A percentile compares a stretch with the other conserved stretches of the same genome.
Conservation (phyloP, 345 rosid species). For the Bruguiera sexangula region DNA sequence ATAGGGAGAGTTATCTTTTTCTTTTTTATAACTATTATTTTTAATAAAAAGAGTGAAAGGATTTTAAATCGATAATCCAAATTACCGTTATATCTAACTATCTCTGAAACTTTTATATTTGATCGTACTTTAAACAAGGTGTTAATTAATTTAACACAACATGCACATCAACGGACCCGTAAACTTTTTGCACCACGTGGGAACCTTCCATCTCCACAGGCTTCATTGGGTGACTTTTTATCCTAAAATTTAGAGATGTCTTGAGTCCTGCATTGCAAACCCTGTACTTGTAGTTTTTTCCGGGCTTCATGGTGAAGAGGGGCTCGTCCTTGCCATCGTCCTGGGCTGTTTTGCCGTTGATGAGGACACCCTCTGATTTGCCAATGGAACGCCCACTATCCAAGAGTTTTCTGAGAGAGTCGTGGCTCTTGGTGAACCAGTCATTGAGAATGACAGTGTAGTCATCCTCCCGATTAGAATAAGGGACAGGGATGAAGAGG, state of each 20-base stretch:
- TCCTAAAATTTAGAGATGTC: constrained; percentile 17
- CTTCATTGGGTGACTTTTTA: constrained; percentile 20
- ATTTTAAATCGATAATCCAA: no score
- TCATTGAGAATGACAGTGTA: constrained; percentile 21
- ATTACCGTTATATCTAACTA: no score
- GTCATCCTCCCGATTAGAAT: constrained; percentile 23
- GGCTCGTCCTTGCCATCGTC: constrained; percentile 21
- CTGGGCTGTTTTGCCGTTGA: constrained; percentile 16
- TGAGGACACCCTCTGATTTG: constrained; percentile 19
- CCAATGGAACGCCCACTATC: constrained; percentile 20
- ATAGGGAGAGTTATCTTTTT: accelerated
- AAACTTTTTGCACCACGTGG: constrained; percentile 15
- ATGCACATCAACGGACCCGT: constrained; percentile 23
- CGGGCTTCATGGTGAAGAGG: constrained; percentile 27
- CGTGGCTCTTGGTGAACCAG: constrained; percentile 18
- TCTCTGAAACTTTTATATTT: no score
- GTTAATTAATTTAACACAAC: not conserved
- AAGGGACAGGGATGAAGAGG: constrained; percentile 25
- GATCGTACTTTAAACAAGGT: no score
- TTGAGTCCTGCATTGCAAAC: constrained; percentile 24
- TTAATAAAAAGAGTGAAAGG: no score
- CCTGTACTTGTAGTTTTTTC: constrained; percentile 23
- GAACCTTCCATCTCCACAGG: constrained; percentile 27
- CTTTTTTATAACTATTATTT: no score
- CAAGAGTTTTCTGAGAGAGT: constrained; percentile 6